phyloP scores from a whole-genome alignment of 208 protist genomes.

The Crithidia expoeki region DNA sequence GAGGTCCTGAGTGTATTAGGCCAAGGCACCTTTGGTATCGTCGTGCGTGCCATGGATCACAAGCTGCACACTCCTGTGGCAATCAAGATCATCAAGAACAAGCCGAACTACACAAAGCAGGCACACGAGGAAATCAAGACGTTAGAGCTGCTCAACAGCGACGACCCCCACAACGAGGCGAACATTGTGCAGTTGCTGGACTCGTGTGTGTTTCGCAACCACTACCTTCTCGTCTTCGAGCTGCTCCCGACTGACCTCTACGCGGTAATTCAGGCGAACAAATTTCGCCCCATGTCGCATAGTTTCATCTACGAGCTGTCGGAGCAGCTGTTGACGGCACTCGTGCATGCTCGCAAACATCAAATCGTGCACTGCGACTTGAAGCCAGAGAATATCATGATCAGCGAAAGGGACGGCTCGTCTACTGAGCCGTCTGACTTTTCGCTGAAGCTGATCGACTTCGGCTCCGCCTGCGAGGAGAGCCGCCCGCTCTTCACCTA shows the following conservation, averaged over 20 bases:
- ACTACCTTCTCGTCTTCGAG: slow-evolving; percentile 83
- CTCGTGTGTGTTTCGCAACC: slow-evolving; percentile 70
- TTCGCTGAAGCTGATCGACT: slow-evolving; percentile 97
- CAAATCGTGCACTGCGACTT: slow-evolving; percentile 96
- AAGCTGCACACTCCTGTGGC: slow-evolving; percentile 56
- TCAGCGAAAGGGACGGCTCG: slow-evolving; percentile 37
- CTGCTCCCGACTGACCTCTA: slow-evolving; percentile 79
- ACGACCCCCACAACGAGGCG: slow-evolving; percentile 66
- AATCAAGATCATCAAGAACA: slow-evolving; percentile 90
- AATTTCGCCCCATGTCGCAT: slow-evolving; percentile 80
- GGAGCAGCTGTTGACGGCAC: slow-evolving; percentile 64
- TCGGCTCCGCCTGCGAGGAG: slow-evolving; percentile 96
- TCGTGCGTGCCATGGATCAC: slow-evolving; percentile 86
- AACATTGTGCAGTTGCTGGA: slow-evolving; percentile 75
- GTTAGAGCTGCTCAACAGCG: slow-evolving; percentile 55
- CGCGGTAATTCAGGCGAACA: slow-evolving; percentile 62
- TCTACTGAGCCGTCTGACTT: slow-evolving; percentile 29
- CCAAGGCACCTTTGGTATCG: slow-evolving; percentile 90
- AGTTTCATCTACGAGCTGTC: slow-evolving; percentile 75
- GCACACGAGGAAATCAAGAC: slow-evolving; percentile 87
- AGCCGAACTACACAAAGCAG: slow-evolving; percentile 78
- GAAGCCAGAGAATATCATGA: slow-evolving; percentile 97
- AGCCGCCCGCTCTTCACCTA: slow-evolving; percentile 94
- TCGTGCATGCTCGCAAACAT: slow-evolving; percentile 66
- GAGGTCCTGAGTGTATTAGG: slow-evolving; percentile 85